Conservation (phyloP, 2,329 filamentous ascomycete species). For the Trichoderma cornu-damae region DNA sequence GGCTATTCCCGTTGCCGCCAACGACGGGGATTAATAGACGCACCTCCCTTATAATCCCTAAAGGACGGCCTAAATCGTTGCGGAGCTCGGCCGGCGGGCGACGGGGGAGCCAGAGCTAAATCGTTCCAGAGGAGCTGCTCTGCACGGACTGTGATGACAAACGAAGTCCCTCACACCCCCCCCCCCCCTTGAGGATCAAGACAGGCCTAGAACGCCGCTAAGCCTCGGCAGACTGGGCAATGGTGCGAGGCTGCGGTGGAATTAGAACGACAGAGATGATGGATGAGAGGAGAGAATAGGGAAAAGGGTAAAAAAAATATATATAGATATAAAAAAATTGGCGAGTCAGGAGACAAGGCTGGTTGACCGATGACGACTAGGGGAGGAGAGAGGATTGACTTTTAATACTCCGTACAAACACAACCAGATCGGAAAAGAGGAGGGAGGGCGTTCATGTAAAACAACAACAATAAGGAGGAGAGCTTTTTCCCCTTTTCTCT, state of each 20-base stretch:
- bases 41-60: constrained; percentile 13
- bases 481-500: no score
- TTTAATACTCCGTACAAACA: not conserved
- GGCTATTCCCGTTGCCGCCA: not conserved
- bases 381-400: not conserved
- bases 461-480: no score
- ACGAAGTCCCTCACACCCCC: no score
- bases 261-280: no score
- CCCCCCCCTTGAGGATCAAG: not conserved
- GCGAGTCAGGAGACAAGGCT: constrained; percentile 16
- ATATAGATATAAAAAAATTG: no score
- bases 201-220: constrained; percentile 4
- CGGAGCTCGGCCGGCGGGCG: constrained; percentile 9
- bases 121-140: not conserved
- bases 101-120: not conserved
- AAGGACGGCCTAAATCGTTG: constrained; percentile 9
- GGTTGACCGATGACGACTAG: not conserved
- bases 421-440: not conserved
- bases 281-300: not conserved
- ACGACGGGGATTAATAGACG: constrained; percentile 4
- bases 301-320: not conserved
- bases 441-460: not conserved
- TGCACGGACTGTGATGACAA: not conserved
- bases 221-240: constrained; percentile 6
- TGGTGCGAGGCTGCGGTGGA: not conserved